Evolutionary conservation across 768 basidiomycete genomes (phyloP), one percentile per base, ranked within the genome.

Genomic region (Psilocybe tampanensis): DNA sequence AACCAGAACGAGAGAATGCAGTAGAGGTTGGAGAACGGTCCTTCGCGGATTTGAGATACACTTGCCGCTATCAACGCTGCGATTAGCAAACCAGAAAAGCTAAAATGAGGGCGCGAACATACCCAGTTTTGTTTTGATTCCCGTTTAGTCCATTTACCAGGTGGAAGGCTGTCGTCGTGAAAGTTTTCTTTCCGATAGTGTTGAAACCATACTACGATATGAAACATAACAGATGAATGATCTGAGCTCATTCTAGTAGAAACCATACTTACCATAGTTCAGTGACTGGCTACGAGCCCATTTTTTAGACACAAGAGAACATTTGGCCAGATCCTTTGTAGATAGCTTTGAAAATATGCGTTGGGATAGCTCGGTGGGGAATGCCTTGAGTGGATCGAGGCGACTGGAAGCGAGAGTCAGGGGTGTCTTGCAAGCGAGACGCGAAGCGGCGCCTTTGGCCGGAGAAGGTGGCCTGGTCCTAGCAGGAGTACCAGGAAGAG

Each of bases 81-180:
- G n/a, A n/a, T n/a, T n/a, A n/a, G n/a, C n/a, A n/a, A n/a, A n/a
- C n/a, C n/a, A n/a, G n/a, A n/a, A n/a, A n/a, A n/a, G n/a, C n/a
- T n/a, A n/a, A n/a, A n/a, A n/a, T n/a, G n/a, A n/a, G 60, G 32
- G n/a, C 55, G 44, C 47, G 7, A 58, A 79, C 74, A 21, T 60
- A 86, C 89, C 94, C 94, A 97, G 61, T 89, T 89, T 72, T 93
- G 89, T 69, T 94, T 97, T n/a, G 92, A 94, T 70, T 97, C 94
- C 54, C 89, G 80, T 67, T 90, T 91, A 8, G 93, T 90, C 94
- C 94, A 97, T 71, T 94, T 94, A 33, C 88, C 91, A 9, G 86
- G 81, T 3, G 90, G 88, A 47, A 92, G 70, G 56, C 83, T 86
- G 26, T 87, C 85, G 59, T 93, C 90, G 43, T 92, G 87, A 61